Evolutionary conservation across 179 eudicot genomes (phyloP), one percentile per base, ranked within the genome.

Genomic region (Sideroxylon spinosum): DNA sequence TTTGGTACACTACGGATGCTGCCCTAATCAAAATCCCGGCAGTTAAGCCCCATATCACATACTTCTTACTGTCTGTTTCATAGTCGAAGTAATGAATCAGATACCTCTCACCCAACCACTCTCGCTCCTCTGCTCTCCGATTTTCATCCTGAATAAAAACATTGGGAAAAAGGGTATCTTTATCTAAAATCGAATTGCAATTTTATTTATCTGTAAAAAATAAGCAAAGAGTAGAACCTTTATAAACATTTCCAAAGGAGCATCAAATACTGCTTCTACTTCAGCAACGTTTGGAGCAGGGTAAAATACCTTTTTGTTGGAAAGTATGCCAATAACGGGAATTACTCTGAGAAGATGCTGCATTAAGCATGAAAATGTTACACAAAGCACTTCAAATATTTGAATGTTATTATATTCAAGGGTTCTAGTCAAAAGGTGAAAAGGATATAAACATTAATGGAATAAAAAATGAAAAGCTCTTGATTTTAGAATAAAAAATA

Each of bases 231-330:
- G 62, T 62, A 17, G 60, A 61, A 95, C 98, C 99, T 91, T 90
- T 81, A 93, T 88, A 83, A 91, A 93, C 97, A 91, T 91, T 79
- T 93, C 97, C 89, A 95, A 87, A 53, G 98, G 98, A 56, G 95
- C 95, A 70, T 95, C 95, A 81, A 95, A 95, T 17, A 93, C 82
- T 50, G 84, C 84, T 78, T 93, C 97, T 49, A 93, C 99, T 84
- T 93, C 99, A 7, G 79, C 93, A 70, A 73, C 76, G 78, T 93
- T 89, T 46, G 89, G 97, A 80, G 81, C 75, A 44, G 98, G 94
- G 29, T 79, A 86, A 81, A 93, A 95, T 53, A 88, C 88, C 52
- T 85, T 87, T 73, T 83, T 88, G 71, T 86, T 81, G 53, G 93
- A 75, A 53, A 95, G 88, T 74, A 95, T 87, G 77, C 97, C 95